Percentiles rank a stretch among this genome's conserved stretches.
Conservation (phyloP, 768 basidiomycete genomes). For the Russula emetica region DNA sequence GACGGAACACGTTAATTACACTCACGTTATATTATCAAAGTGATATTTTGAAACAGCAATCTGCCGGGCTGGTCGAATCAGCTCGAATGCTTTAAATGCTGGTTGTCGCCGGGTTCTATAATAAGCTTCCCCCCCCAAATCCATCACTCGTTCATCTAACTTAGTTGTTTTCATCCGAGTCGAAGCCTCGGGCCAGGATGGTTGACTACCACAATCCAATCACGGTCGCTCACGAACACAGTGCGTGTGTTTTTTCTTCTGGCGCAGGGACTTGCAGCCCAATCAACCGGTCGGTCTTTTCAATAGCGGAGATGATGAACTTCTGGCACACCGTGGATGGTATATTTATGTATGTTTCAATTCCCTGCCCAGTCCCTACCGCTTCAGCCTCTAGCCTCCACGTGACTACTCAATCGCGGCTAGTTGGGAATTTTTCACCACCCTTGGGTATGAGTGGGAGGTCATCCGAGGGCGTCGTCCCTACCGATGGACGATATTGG, state of each 20-base stretch:
- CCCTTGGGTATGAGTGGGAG: conserved; percentile 7
- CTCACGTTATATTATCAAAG: no score
- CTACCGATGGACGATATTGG: conserved; percentile 16
- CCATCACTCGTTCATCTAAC: neutral
- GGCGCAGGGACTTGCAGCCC: no score
- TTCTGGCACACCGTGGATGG: conserved; percentile 10
- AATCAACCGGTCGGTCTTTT: neutral
- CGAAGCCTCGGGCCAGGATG: neutral
- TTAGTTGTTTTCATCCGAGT: no score
- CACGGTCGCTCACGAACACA: neutral
- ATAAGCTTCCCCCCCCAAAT: neutral
- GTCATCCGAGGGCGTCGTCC: conserved; percentile 11
- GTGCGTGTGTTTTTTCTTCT: neutral
- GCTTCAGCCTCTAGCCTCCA: neutral
- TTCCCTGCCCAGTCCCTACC: neutral
- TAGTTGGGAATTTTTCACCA: conserved; percentile 4
- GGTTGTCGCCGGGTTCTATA: neutral
- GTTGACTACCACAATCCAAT: conserved; percentile 6
- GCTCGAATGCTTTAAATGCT: neutral
- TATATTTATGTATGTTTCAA: conserved; percentile 9
- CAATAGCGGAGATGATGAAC: neutral
- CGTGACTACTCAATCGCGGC: neutral
- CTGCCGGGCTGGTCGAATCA: no score
- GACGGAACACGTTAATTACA: no score
- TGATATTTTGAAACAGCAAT: no score